Percentiles rank a stretch among this genome's conserved stretches.
These are phyloP conservation scores for Cymbopogon flexuosus DNA, from an alignment of 202 grass and related monocot species.

Conservation along the genomic window DNA sequence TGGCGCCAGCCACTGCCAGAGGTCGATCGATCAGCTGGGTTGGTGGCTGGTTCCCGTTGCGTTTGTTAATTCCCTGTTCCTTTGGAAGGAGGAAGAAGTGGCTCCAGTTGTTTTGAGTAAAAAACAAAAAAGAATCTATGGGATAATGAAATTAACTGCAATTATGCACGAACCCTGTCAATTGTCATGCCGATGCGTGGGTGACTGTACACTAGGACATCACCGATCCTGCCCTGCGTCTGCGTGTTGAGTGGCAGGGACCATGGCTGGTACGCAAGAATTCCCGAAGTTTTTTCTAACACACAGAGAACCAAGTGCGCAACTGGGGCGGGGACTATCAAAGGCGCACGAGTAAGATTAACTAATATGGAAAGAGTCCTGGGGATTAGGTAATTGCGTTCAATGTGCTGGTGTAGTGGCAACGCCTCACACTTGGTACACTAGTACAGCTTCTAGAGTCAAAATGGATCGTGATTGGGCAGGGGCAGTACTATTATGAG, in stretches of 20 bases:
- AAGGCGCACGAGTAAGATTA: background rate
- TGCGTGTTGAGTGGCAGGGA: background rate
- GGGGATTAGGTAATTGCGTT: background rate
- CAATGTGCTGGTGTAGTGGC: background rate
- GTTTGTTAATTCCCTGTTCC: background rate
- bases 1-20: background rate
- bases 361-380: background rate
- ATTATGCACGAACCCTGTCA: background rate
- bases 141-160: constrained; percentile 1
- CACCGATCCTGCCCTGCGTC: background rate
- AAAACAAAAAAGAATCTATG: background rate
- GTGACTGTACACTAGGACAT: background rate
- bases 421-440: background rate
- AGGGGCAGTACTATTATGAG: too few species aligned
- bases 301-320: background rate
- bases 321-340: background rate
- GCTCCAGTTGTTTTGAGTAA: background rate
- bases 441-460: background rate
- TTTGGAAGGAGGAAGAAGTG: background rate
- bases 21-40: background rate
- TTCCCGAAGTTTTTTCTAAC: background rate
- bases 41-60: background rate
- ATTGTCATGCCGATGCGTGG: background rate
- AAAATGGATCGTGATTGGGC: background rate
- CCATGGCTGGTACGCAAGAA: background rate